These are phyloP conservation scores for Nigrograna mackinnonii DNA, from an alignment of 2,329 filamentous ascomycete species.

Conservation along the genomic window DNA sequence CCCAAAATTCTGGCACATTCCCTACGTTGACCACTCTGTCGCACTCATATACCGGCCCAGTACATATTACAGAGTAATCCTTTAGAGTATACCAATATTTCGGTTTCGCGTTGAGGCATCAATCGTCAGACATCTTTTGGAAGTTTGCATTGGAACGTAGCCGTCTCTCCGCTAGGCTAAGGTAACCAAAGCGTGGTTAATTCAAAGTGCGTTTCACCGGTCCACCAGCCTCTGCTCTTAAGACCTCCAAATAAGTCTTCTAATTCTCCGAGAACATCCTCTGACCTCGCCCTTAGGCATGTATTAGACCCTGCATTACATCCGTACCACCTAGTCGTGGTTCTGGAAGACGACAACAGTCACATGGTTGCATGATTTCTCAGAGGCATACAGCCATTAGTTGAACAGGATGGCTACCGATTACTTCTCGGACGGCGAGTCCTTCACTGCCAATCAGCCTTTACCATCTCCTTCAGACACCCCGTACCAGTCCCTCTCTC, in stretches of 20 bases:
- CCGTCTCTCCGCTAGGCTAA: background rate
- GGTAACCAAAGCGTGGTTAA: no score
- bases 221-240: no score
- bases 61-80: background rate
- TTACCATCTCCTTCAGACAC: slow-evolving; percentile 74
- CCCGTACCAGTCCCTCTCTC: slow-evolving; percentile 68
- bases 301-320: slow-evolving; percentile 20
- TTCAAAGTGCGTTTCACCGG: no score
- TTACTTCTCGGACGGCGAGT: slow-evolving; percentile 52
- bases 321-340: slow-evolving; percentile 35
- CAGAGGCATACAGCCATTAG: background rate
- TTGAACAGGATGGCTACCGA: slow-evolving; percentile 39
- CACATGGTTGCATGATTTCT: slow-evolving; percentile 5
- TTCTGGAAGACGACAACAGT: slow-evolving; percentile 14
- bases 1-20: slow-evolving; percentile 1
- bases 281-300: slow-evolving; percentile 26
- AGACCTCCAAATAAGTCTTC: no score
- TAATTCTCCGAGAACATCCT: slow-evolving; percentile 1
- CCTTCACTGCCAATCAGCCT: slow-evolving; percentile 46
- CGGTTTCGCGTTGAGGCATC: slow-evolving; percentile 9
- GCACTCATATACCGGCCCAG: background rate
- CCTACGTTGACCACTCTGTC: background rate
- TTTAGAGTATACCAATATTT: slow-evolving; percentile 5
- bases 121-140: slow-evolving; percentile 3
- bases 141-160: background rate